Base-by-base conservation (phyloP, 2,329 filamentous ascomycete genomes). In the Fonsecaea nubica region DNA sequence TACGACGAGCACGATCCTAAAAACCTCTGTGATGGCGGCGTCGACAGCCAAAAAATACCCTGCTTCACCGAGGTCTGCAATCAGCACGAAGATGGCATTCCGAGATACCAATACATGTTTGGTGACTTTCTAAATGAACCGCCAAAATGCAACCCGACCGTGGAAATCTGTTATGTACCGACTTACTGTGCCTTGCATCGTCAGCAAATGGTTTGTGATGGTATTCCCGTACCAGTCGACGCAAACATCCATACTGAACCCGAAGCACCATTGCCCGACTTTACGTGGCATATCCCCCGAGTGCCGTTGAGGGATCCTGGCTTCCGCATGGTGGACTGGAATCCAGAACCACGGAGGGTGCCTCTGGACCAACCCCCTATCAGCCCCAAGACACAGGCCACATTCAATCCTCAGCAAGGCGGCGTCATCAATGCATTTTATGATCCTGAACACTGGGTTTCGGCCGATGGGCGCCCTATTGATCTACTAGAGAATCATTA, bases 311-410 rank as follows among this genome's bases (percentile, higher is more conserved):
- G 32, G 15, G 60, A 67, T 36, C 62, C 54, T 18, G 36, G 30
- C 10, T 67, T 64, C 42, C 65, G 65, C 18, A 63, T 58, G 45
- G 52, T 60, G 8, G 38, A 67, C 38, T 67, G 58, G 57, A 67
- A 64, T 62, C 62, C 65, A n/a, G 45, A 10, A n/a, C 57, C 62
- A 8, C 54, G 62, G 13, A 13, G 38, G 7, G 42, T 54, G 9
- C 42, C 62, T 15, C 42, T 67, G 7, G 65, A 67, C 35, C 42
- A 38, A 6, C 30, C 50, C 1, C 1, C 15, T 7, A 15, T 38
- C 45, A 61, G 58, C 18, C 58, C 58, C 18, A 61, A 35, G 25
- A 61, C 45, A 30, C 18, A 32, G 30, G 5, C 32, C 3, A 57
- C n/a, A 25, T 40, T 25, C 55, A 8, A 25, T 7, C 18, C 35